These are phyloP conservation scores for Curvularia hawaiiensis DNA, from an alignment of 2,329 filamentous ascomycete species.

Conservation along the genomic window DNA sequence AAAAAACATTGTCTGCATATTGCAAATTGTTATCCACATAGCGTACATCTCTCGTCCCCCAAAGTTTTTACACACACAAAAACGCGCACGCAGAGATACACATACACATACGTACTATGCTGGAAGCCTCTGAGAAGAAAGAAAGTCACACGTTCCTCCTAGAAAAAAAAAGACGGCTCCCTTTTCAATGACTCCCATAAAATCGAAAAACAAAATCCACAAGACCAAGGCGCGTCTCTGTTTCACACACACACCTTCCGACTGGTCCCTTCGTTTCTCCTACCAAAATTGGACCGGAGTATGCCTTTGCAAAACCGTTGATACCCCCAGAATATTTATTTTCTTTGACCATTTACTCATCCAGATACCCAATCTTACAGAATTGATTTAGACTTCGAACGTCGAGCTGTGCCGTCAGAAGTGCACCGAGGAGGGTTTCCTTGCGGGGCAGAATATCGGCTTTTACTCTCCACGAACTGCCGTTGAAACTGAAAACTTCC, in stretches of 20 bases:
- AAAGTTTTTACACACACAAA: not conserved
- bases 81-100: not conserved
- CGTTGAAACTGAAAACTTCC: conserved; percentile 40
- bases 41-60: not conserved
- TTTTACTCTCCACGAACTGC: conserved; percentile 42
- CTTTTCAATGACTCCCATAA: not conserved
- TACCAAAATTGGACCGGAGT: not conserved
- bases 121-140: not conserved
- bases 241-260: not conserved
- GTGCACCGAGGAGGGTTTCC: conserved; percentile 52
- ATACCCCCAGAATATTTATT: not conserved
- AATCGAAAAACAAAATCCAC: not conserved
- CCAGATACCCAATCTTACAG: conserved; percentile 46
- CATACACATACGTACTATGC: conserved; percentile 1
- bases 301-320: not conserved
- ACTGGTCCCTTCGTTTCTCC: no score
- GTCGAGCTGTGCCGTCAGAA: conserved; percentile 53
- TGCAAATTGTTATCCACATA: conserved; percentile 1
- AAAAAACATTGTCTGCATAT: not conserved
- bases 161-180: not conserved
- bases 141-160: no score
- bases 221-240: not conserved
- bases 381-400: conserved; percentile 50
- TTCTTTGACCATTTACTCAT: conserved; percentile 24
- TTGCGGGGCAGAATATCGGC: conserved; percentile 53